These are phyloP conservation scores for Plasmopara muralis DNA, from an alignment of 352 stramenopile species.

Conservation along the genomic window DNA sequence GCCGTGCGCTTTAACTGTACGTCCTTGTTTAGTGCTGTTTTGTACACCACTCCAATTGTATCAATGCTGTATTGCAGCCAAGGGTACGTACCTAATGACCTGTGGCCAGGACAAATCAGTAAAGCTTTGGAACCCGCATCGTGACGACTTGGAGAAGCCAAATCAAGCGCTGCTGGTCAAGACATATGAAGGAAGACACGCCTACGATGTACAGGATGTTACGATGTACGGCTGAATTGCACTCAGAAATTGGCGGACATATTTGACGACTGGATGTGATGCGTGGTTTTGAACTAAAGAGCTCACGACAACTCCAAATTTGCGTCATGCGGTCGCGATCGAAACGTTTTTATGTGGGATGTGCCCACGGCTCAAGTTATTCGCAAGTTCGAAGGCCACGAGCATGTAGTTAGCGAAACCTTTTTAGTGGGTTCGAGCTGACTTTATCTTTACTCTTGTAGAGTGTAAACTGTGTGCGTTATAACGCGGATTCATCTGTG, in stretches of 20 bases:
- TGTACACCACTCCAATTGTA: background rate
- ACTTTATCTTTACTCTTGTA: constrained; percentile 14
- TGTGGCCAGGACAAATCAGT: constrained; percentile 85
- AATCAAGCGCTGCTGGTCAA: constrained; percentile 76
- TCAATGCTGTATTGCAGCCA: constrained; percentile 32
- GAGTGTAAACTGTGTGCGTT: constrained; percentile 82
- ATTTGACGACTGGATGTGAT: constrained; percentile 3
- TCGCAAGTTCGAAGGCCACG: constrained; percentile 85
- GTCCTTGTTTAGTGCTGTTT: background rate
- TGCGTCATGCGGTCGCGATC: constrained; percentile 81
- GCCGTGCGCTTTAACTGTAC: constrained; percentile 80
- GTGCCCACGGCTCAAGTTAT: constrained; percentile 80
- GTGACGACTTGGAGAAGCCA: constrained; percentile 45
- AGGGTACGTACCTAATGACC: constrained; percentile 87
- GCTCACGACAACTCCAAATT: constrained; percentile 83
- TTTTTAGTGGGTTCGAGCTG: background rate
- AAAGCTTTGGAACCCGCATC: constrained; percentile 84
- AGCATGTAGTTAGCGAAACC: constrained; percentile 31
- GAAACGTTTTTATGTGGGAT: constrained; percentile 85
- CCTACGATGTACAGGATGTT: constrained; percentile 87
- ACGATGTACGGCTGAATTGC: constrained; percentile 48
- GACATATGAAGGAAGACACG: constrained; percentile 77
- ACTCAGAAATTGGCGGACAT: background rate
- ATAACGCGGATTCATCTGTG: constrained; percentile 74
- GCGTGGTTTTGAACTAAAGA: constrained; percentile 22